Evolutionary conservation across 2,329 filamentous ascomycete species (phyloP), one percentile per base, ranked within the genome.

Genomic region (Ophiosphaerella korrae): DNA sequence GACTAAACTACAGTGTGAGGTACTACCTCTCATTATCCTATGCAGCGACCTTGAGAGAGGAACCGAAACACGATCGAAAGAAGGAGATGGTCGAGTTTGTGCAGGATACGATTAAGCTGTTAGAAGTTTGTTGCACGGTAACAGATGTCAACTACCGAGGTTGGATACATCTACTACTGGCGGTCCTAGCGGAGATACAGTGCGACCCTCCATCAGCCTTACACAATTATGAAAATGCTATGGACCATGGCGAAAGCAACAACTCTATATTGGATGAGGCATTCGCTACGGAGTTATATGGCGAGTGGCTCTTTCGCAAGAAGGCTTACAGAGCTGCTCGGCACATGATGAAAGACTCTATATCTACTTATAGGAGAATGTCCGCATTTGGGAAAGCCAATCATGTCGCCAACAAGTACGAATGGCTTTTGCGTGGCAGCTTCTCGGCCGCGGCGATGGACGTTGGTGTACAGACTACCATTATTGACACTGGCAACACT

Each of bases 221-320:
- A 31, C 76, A 76, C 21, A 76, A 82, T 38, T 92, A 90, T 63
- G 89, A 93, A 67, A 79, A 84, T 54, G 84, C 86, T 6, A 74
- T 92, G 50, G 88, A 92, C 61, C 88, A 92, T 63, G 84, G 87
- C 11, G 80, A 88, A 16, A 80, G 88, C 48, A 81, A 90, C 60
- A 80, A 80, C 37, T 88, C 89, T 55, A 65, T 82, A 2, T 82
- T 91, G 42, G 89, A 92, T 53, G 88, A 92, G 68, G 89, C 87
- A 0, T 77, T 91, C 1, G 84, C 85, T 13, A 88, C 88, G 64
- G 89, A 90, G 66, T 77, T 92, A 26, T 88, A 92, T 76, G 88
- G 85, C 1, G 87, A 87, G 8, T 87, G 85, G 66, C 84, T 91
- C 54, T 78, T 89, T 45, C 80, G 88, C 12, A 80, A 82, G 54